Percentiles rank a stretch among this genome's conserved stretches.
Evolutionary conservation across 805 yeast genomes (phyloP).

Genomic region (Limtongia smithiae): DNA sequence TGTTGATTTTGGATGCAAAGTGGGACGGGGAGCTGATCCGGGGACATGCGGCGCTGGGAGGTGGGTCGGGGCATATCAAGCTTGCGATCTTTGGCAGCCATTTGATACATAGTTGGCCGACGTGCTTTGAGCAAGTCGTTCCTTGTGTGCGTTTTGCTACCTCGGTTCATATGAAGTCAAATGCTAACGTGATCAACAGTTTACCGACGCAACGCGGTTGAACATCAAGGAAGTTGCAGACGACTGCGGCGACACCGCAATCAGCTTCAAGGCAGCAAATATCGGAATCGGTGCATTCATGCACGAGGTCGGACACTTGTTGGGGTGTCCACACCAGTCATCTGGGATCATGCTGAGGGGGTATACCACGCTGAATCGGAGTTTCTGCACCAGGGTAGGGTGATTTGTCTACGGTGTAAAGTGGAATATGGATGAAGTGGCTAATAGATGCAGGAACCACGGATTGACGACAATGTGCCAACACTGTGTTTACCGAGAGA

Average conservation of each 20-base stretch:
- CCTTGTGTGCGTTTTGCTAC: constrained; percentile 34
- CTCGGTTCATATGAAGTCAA: not conserved
- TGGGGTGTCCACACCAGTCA: constrained; percentile 91
- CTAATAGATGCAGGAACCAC: not conserved
- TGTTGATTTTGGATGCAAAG: constrained; percentile 76
- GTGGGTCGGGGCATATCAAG: constrained; percentile 65
- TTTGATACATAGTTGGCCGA: constrained; percentile 90
- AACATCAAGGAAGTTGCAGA: constrained; percentile 77
- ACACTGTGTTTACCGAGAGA: constrained; percentile 46
- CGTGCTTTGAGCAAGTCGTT: constrained; percentile 64
- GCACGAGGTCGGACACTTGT: constrained; percentile 90
- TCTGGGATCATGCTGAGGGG: constrained; percentile 88
- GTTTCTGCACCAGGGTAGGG: constrained; percentile 58
- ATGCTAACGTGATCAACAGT: no score
- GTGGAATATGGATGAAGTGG: not conserved
- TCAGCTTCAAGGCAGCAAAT: constrained; percentile 85
- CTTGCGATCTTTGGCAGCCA: constrained; percentile 94
- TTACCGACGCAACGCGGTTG: constrained; percentile 67
- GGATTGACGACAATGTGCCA: constrained; percentile 37
- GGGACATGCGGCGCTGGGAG: constrained; percentile 94
- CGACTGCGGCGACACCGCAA: constrained; percentile 78
- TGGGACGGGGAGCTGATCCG: constrained; percentile 70
- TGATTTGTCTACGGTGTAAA: constrained; percentile 42
- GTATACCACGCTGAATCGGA: constrained; percentile 73
- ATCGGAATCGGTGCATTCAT: constrained; percentile 88